Conservation (phyloP, 805 yeast genomes). For the Myxozyma neotropica region DNA sequence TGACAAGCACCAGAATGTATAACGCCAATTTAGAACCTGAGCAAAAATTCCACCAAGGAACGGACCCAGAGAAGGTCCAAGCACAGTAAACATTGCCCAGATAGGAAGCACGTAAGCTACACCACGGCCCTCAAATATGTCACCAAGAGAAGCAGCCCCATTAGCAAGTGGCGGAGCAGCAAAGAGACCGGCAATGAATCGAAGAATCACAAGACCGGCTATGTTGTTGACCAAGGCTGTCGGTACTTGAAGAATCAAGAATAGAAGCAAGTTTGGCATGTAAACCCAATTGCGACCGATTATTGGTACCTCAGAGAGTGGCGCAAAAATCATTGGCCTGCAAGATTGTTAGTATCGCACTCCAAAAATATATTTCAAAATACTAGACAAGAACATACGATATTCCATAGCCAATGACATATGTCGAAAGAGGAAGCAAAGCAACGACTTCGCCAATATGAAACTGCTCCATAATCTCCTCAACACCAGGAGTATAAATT, state of each 20-base stretch:
- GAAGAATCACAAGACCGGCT: slow-evolving; percentile 52
- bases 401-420: slow-evolving; percentile 62
- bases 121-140: slow-evolving; percentile 39
- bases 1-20: slow-evolving; percentile 34
- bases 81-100: slow-evolving; percentile 57
- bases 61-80: slow-evolving; percentile 61
- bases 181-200: slow-evolving; percentile 59
- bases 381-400: neutral
- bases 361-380: neutral
- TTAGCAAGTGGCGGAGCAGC: slow-evolving; percentile 63
- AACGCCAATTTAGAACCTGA: slow-evolving; percentile 53
- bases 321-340: slow-evolving; percentile 63
- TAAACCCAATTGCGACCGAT: slow-evolving; percentile 59
- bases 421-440: slow-evolving; percentile 55
- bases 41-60: slow-evolving; percentile 55
- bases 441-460: slow-evolving; percentile 51
- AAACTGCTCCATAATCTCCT: slow-evolving; percentile 51
- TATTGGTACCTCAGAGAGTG: slow-evolving; percentile 57
- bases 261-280: slow-evolving; percentile 50
- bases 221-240: slow-evolving; percentile 54
- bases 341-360: slow-evolving; percentile 33
- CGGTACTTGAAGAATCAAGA: slow-evolving; percentile 57
- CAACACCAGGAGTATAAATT: slow-evolving; percentile 56
- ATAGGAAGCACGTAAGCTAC: slow-evolving; percentile 53
- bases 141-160: slow-evolving; percentile 49